phyloP scores from a whole-genome alignment of 108 stramenopile species.

The Schizochytrium sp. region DNA sequence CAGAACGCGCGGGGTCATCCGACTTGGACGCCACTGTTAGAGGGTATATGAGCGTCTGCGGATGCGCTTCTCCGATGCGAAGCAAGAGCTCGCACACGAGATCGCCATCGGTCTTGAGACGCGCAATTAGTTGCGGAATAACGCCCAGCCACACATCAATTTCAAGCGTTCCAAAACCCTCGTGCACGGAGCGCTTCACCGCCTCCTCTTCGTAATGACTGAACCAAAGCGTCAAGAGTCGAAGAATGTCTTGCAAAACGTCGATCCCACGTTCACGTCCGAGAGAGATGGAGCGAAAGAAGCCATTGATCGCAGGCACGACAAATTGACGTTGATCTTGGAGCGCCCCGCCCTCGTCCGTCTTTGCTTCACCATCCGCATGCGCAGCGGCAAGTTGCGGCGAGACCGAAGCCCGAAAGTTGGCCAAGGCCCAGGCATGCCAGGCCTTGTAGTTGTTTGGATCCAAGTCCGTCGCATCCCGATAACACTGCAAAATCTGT shows the following conservation, averaged over 20 bases:
- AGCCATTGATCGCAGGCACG: constrained; percentile 74
- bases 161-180: background rate
- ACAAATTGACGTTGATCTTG: background rate
- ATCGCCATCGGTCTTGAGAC: constrained; percentile 77
- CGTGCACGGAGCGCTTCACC: constrained; percentile 57
- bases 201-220: constrained; percentile 21
- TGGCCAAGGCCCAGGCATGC: constrained; percentile 93
- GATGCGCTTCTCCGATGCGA: constrained; percentile 75
- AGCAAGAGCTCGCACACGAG: constrained; percentile 77
- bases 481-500: background rate
- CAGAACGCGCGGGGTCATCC: constrained; percentile 63
- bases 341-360: background rate
- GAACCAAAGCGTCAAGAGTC: constrained; percentile 89
- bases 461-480: constrained; percentile 18
- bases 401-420: constrained; percentile 57
- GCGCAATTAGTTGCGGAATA: constrained; percentile 91
- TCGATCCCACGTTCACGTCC: constrained; percentile 62
- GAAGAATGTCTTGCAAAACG: constrained; percentile 93
- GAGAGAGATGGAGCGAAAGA: constrained; percentile 77
- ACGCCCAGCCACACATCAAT: constrained; percentile 83
- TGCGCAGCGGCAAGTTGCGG: background rate
- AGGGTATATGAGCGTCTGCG: constrained; percentile 94
- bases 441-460: constrained; percentile 75
- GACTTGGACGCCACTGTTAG: constrained; percentile 82
- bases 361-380: background rate